A percentile compares a stretch with the other conserved stretches of the same genome.
phyloP scores from a whole-genome alignment of 1,284 basidiomycete species.

The Trametes polyzona region DNA sequence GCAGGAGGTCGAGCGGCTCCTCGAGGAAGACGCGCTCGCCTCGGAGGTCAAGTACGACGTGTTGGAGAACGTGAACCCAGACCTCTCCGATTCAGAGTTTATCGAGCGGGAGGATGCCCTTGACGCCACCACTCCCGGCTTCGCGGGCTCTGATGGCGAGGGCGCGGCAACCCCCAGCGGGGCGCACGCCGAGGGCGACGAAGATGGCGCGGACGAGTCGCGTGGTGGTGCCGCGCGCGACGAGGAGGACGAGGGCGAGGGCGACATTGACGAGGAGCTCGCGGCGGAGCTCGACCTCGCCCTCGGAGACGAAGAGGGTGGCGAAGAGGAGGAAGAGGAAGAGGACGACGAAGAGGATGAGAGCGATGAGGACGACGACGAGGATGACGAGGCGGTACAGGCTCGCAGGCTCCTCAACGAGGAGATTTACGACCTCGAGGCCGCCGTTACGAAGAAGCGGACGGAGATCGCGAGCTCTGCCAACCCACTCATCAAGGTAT shows the following conservation, averaged over 20 bases:
- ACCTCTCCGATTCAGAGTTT: conserved; percentile 86
- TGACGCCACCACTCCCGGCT: conserved; percentile 65
- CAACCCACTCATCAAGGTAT: conserved; percentile 86
- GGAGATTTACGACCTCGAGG: conserved; percentile 89
- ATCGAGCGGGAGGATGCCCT: conserved; percentile 66
- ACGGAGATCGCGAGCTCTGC: conserved; percentile 84
- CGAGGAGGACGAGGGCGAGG: conserved; percentile 69
- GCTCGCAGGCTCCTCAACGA: conserved; percentile 83
- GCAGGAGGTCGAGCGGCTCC: conserved; percentile 91
- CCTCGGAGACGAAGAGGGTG: conserved; percentile 53
- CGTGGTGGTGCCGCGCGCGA: conserved; percentile 57
- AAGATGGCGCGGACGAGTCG: conserved; percentile 63
- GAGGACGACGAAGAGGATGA: conserved; percentile 75
- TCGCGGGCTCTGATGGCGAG: conserved; percentile 63
- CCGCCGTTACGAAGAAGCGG: conserved; percentile 86
- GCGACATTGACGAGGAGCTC: conserved; percentile 80
- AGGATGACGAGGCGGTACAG: conserved; percentile 68
- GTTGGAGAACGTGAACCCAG: conserved; percentile 83
- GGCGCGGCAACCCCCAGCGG: conserved; percentile 60
- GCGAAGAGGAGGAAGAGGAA: conserved; percentile 66
- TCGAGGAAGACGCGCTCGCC: conserved; percentile 87
- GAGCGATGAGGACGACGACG: conserved; percentile 66
- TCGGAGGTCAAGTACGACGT: conserved; percentile 81
- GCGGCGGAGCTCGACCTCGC: conserved; percentile 77
- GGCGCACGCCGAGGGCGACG: conserved; percentile 39